These are phyloP conservation scores for Trichophyton verrucosum DNA, from an alignment of 2,329 filamentous ascomycete species.

Conservation along the genomic window DNA sequence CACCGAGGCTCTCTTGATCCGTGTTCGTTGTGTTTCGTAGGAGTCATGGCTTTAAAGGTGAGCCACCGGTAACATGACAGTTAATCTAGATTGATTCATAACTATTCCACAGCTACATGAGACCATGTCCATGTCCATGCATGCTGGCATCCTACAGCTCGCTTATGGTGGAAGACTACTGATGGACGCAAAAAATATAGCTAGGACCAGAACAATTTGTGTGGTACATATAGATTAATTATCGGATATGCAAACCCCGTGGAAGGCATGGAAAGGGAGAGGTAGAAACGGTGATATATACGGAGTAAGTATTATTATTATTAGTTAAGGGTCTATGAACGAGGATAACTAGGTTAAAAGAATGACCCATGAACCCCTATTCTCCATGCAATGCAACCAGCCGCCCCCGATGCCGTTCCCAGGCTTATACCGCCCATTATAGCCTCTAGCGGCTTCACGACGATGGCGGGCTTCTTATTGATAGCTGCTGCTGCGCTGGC, in stretches of 20 bases:
- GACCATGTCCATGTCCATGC: neutral
- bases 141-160: neutral
- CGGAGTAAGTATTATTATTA: too few species aligned
- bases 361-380: constrained; percentile 4
- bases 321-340: too few species aligned
- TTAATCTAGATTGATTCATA: neutral
- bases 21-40: neutral
- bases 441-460: neutral
- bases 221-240: neutral
- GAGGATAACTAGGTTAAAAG: neutral
- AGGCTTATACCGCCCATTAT: constrained; percentile 8
- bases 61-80: neutral
- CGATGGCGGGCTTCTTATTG: neutral
- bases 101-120: too few species aligned
- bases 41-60: too few species aligned
- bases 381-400: constrained; percentile 9
- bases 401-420: constrained; percentile 6
- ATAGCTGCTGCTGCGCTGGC: neutral
- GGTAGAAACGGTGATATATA: too few species aligned
- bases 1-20: neutral
- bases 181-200: neutral
- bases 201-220: neutral
- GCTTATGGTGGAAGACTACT: neutral
- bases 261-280: neutral
- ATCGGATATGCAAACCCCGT: neutral